Evolutionary conservation across 306 rosid species (phyloP), one percentile per base, ranked within the genome.

Genomic region (Echinosophora koreensis): DNA sequence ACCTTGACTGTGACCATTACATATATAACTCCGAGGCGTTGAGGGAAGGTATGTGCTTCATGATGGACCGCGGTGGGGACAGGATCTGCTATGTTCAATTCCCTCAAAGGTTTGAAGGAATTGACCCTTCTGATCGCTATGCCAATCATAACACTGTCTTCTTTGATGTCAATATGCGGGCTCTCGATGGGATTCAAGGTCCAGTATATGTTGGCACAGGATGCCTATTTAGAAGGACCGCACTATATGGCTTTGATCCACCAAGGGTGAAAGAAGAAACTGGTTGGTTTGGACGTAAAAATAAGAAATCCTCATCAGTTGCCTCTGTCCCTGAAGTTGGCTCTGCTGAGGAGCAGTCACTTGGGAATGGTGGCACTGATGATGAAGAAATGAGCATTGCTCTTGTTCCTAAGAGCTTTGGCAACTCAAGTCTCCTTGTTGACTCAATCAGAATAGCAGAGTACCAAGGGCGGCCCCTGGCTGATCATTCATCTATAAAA

Each of bases 41-140:
- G 65, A 89, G 97, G 73, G 97, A 91, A 82, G 96, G 96, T 9
- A 91, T 91, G 90, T 91, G 97, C 86, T 89, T 87, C 88, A 91
- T 91, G 97, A 89, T 91, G 97, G 97, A 91, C 87, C 85, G 83
- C 0, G 97, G 80, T 39, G 97, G 97, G 2, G 97, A 91, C 1
- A 83, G 51, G 17, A 83, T 89, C 44, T 81, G 89, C 81, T 91
- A 86, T 34, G 90, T 88, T 64, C 97, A 91, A 66, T 91, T 91
- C 61, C 97, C 97, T 47, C 97, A 91, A 79, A 83, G 97, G 84
- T 91, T 91, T 52, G 97, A 91, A 85, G 97, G 97, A 74, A 87
- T 91, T 4, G 97, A 91, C 66, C 94, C 97, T 42, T 88, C 90
- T 57, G 97, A 91, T 73, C 94, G 94, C 9, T 91, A 91, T 59